A percentile compares a stretch with the other conserved stretches of the same genome.
Evolutionary conservation across 495 filamentous ascomycete genomes (phyloP).

Genomic region (Neurospora pannonica): DNA sequence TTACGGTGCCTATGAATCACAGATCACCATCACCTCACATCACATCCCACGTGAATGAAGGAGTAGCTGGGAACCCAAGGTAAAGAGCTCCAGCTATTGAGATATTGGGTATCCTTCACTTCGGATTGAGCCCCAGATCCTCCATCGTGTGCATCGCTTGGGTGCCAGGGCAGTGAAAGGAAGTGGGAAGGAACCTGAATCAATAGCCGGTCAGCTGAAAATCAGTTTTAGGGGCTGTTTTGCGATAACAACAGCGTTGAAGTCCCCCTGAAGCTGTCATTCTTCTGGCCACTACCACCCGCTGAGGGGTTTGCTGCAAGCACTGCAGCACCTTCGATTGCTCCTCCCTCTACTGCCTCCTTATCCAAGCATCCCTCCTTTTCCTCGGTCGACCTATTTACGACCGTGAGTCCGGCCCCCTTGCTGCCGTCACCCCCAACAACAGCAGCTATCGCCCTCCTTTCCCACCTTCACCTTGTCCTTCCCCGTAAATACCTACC

Average conservation of each 20-base stretch:
- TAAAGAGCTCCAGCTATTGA: not conserved
- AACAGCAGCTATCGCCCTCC: conserved; percentile 4
- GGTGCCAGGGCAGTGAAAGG: not conserved
- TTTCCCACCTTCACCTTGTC: conserved; percentile 7
- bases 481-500: conserved; percentile 3
- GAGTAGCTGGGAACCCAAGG: not conserved
- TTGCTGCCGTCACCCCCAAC: conserved; percentile 17
- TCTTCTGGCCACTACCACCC: not conserved
- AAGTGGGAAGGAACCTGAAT: not conserved
- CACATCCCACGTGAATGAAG: not conserved
- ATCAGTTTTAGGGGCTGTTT: not conserved
- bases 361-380: not conserved
- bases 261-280: not conserved
- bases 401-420: conserved; percentile 8
- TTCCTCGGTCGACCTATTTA: not conserved
- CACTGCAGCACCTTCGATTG: not conserved
- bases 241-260: not conserved
- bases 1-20: not conserved
- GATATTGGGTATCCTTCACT: not conserved
- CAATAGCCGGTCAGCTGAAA: not conserved
- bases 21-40: not conserved
- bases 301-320: not conserved
- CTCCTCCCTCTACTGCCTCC: not conserved
- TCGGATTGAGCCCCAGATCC: not conserved
- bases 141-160: not conserved